Percentiles rank a stretch among this genome's conserved stretches.
Conservation (phyloP, 805 yeast species). For the Cyberlindnera xylosilytica region DNA sequence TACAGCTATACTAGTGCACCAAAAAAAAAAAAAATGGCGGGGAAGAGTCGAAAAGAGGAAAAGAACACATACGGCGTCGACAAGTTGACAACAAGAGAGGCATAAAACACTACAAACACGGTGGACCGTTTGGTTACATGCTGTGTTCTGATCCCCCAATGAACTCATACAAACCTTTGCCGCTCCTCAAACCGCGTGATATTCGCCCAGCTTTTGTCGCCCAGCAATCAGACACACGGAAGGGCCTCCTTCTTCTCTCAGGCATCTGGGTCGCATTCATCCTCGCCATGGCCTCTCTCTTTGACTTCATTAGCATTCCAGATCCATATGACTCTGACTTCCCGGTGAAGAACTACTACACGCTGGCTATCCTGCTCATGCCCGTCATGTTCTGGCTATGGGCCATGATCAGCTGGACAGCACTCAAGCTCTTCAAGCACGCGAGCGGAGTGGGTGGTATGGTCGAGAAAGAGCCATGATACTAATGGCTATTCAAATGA, state of each 20-base stretch:
- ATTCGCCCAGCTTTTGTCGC: not conserved
- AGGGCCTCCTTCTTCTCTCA: slow-evolving; percentile 14
- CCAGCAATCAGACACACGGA: slow-evolving; percentile 5
- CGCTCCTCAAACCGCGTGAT: slow-evolving; percentile 13
- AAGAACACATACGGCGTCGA: too few species aligned
- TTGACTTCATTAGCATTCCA: slow-evolving; percentile 14
- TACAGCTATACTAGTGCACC: too few species aligned
- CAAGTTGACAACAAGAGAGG: too few species aligned
- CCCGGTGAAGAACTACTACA: slow-evolving; percentile 30
- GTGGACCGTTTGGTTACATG: too few species aligned
- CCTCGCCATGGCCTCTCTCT: slow-evolving; percentile 9
- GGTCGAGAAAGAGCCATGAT: not conserved
- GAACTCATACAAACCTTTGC: slow-evolving; percentile 7
- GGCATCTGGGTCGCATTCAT: slow-evolving; percentile 13
- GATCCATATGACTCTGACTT: slow-evolving; percentile 1
- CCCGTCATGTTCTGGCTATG: slow-evolving; percentile 55
- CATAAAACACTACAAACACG: too few species aligned
- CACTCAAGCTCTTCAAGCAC: slow-evolving; percentile 76
- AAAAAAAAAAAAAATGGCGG: too few species aligned
- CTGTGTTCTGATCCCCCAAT: too few species aligned
- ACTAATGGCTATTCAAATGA: not conserved
- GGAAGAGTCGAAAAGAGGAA: too few species aligned
- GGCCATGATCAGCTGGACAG: slow-evolving; percentile 75
- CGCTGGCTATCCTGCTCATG: slow-evolving; percentile 30
- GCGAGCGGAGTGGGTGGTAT: slow-evolving; percentile 54